phyloP scores from a whole-genome alignment of 2,329 filamentous ascomycete species.

The Teratosphaeria nubilosa region DNA sequence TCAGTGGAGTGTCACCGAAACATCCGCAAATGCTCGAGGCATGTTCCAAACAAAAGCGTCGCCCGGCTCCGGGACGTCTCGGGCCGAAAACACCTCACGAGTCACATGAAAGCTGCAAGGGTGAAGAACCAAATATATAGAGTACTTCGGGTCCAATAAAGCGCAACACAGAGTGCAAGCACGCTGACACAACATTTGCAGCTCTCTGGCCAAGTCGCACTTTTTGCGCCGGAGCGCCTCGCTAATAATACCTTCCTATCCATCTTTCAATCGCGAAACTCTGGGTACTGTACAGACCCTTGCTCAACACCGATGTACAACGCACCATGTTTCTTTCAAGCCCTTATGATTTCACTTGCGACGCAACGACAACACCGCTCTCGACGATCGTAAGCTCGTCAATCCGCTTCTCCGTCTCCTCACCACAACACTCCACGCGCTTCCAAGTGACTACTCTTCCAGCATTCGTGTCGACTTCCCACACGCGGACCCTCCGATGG shows the following conservation, averaged over 20 bases:
- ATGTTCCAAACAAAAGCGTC: neutral
- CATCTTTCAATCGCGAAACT: neutral
- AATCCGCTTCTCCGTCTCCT: slow-evolving; percentile 41
- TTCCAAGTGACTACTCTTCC: slow-evolving; percentile 89
- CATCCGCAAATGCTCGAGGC: neutral
- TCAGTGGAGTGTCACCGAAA: neutral
- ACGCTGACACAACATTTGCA: neutral
- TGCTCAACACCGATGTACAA: neutral
- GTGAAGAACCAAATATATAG: neutral
- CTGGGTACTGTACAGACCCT: neutral
- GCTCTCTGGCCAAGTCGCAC: neutral
- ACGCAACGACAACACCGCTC: slow-evolving; percentile 40
- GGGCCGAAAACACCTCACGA: neutral
- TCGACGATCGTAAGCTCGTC: slow-evolving; percentile 55
- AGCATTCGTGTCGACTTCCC: slow-evolving; percentile 86
- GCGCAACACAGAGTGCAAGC: neutral
- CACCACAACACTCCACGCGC: slow-evolving; percentile 55
- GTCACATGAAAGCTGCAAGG: neutral
- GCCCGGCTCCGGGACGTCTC: neutral
- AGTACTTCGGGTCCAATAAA: too few relatives aligned
- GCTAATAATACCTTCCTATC: neutral
- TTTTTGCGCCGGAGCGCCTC: neutral
- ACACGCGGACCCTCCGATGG: slow-evolving; percentile 73
- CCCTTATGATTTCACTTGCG: neutral
- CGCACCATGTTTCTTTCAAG: neutral